Evolutionary conservation across 2,329 filamentous ascomycete species (phyloP), one percentile per base, ranked within the genome.

Genomic region (Colletotrichum agaves): DNA sequence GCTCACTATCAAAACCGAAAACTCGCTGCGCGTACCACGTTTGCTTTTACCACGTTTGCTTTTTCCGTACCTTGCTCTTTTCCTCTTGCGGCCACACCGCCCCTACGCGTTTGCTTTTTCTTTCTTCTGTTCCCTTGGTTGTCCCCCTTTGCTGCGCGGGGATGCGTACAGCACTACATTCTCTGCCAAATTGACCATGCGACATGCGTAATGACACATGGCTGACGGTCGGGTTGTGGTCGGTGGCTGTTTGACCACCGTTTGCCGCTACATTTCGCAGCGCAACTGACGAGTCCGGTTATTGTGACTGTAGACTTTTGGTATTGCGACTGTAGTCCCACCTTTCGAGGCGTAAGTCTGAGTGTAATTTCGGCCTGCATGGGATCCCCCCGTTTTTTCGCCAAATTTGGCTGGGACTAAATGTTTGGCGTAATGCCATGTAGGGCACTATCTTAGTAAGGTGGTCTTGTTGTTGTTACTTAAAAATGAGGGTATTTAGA

Each of bases 21-120:
- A 15, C 12, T 5, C 41, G 41, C 41, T 35, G 43, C 41, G 17
- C 55, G 19, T 23, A 41, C 55, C 35, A 21, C 41, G 55, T 58
- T 57, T 46, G 55, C 55, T 57, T 57, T 57, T 46, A 15, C 55
- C 13, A 15, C 13, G n/a, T n/a, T 27, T 27, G 27, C 27, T 27
- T 27, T 27, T 27, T 7, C 27, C 27, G 27, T 27, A 7, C 27
- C 27, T n/a, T n/a, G 13, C 55, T 31, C 41, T 35, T 46, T 39
- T 13, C 19, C 33, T 2, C 7, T 61, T 52, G 58, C 44, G 31
- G 44, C 12, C 27, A 59, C 56, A 47, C 43, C 43, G 56, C 43
- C 49, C 43, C 31, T 41, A 19, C 44, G 33, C 21, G 21, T 41
- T 52, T 61, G 58, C 58, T 31, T 52, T 61, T 61, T 61, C 15